Evolutionary conservation across 768 basidiomycete species (phyloP).

Genomic region (Kockovaella imperatae): DNA sequence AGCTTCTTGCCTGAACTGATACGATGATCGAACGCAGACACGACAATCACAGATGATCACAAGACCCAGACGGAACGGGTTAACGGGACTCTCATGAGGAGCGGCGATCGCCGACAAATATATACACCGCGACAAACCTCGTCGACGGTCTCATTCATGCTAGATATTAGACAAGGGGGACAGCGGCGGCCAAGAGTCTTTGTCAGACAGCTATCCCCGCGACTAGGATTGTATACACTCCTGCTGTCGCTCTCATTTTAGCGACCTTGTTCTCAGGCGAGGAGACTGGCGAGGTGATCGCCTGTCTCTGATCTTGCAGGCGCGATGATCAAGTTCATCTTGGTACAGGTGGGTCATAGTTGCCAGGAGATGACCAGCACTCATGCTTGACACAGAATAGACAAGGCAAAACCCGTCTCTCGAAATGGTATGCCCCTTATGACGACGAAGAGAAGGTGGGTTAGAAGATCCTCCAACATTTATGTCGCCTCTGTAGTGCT

Average conservation of each 20-base stretch:
- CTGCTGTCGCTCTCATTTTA: not conserved
- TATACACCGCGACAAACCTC: no score
- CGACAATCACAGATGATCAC: no score
- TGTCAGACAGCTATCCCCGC: not conserved
- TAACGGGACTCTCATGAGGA: no score
- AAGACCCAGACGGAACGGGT: no score
- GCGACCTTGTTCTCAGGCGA: not conserved
- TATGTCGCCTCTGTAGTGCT: not conserved
- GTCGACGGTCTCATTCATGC: no score
- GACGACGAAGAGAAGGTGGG: slow-evolving; percentile 96
- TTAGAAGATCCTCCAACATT: not conserved
- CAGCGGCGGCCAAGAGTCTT: not conserved
- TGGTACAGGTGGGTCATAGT: slow-evolving; percentile 68
- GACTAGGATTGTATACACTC: not conserved
- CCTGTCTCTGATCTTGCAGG: not conserved
- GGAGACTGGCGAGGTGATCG: no score
- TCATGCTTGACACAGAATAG: slow-evolving; percentile 60
- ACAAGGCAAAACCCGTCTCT: slow-evolving; percentile 93
- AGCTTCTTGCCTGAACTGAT: no score
- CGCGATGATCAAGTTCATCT: slow-evolving; percentile 89
- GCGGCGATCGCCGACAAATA: no score
- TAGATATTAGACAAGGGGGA: no score
- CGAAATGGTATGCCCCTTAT: slow-evolving; percentile 98
- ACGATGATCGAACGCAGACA: no score
- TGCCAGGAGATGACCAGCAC: not conserved